Percentiles rank a stretch among this genome's conserved stretches.
These are phyloP conservation scores for Echites panduratus DNA, from an alignment of 257 asterid genomes.

Conservation along the genomic window DNA sequence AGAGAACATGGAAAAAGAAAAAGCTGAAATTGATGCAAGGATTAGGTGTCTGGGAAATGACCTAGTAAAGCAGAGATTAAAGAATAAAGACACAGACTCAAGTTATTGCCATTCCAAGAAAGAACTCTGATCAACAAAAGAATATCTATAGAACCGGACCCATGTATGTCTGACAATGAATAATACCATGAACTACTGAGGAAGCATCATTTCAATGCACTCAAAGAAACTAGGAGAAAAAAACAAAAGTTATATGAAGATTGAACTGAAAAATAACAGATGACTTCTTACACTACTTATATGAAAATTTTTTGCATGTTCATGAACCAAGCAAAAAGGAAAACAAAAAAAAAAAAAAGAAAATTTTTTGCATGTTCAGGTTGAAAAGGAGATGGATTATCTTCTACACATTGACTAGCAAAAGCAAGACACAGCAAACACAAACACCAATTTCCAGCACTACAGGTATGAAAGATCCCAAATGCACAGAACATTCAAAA, in stretches of 20 bases:
- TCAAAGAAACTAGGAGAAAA: neutral
- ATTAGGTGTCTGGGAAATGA: neutral
- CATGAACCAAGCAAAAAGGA: neutral
- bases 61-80: neutral
- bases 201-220: neutral
- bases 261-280: too few species aligned
- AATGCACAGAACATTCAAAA: neutral
- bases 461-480: neutral
- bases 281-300: too few species aligned
- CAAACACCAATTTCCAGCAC: neutral
- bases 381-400: neutral
- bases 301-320: neutral
- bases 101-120: neutral
- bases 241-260: too few species aligned
- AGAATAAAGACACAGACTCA: neutral
- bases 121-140: neutral
- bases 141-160: neutral
- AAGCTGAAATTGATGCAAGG: neutral
- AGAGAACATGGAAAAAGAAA: neutral
- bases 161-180: neutral
- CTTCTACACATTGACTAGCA: neutral
- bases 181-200: neutral
- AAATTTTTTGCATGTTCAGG: neutral
- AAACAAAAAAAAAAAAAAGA: neutral
- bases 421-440: neutral